Evolutionary conservation across 139 green algal genomes (phyloP).

Genomic region (Parachlorella kessleri): DNA sequence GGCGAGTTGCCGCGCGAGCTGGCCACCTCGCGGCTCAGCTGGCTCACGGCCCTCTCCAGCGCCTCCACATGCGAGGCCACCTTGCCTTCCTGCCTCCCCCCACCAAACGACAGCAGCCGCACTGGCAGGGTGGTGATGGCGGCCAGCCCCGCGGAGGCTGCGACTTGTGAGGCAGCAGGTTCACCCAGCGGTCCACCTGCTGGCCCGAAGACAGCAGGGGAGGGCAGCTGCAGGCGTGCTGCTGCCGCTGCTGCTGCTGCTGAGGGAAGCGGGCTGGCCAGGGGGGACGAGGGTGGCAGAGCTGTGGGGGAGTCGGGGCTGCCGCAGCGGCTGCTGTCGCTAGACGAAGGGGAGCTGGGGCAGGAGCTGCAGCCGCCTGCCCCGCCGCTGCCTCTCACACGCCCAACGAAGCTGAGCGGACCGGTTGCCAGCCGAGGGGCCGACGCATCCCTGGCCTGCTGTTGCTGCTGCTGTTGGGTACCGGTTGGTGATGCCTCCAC

Average conservation of each 20-base stretch:
- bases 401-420: no score
- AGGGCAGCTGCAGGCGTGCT: neutral
- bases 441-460: neutral
- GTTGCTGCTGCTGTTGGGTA: neutral
- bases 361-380: no score
- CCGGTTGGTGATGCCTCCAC: neutral
- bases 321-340: neutral
- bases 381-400: no score
- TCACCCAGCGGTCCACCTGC: neutral
- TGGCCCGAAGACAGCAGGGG: neutral
- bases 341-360: no score
- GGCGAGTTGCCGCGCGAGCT: neutral
- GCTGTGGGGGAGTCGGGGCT: neutral
- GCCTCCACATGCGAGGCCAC: conserved; percentile 2
- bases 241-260: neutral
- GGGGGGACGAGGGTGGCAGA: conserved; percentile 3
- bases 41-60: conserved; percentile 7
- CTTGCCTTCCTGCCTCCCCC: neutral
- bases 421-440: no score
- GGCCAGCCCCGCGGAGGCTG: neutral
- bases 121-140: neutral
- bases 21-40: conserved; percentile 13
- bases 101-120: conserved; percentile 13
- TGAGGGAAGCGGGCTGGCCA: neutral
- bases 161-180: neutral